Percentiles rank a stretch among this genome's conserved stretches.
Conservation (phyloP, 2,329 filamentous ascomycete species). For the Sporothrix schenckii region DNA sequence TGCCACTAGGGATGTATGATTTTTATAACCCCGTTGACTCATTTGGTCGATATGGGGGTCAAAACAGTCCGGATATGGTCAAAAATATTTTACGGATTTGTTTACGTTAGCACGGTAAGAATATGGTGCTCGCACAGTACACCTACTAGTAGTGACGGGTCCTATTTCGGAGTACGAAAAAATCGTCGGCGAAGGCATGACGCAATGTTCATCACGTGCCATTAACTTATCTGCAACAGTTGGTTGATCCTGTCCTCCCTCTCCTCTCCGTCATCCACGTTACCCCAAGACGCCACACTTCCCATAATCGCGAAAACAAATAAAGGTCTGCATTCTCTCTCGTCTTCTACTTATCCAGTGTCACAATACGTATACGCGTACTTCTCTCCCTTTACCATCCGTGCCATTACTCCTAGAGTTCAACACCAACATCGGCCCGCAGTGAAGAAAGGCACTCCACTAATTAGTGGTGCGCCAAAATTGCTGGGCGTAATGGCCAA, state of each 20-base stretch:
- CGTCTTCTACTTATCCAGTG: background rate
- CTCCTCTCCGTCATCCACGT: background rate
- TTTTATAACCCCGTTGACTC: constrained; percentile 6
- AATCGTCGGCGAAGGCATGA: too few species aligned
- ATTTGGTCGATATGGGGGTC: background rate
- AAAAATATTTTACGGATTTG: constrained; percentile 3
- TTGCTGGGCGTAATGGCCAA: constrained; percentile 46
- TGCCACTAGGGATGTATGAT: background rate
- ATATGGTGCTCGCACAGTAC: background rate
- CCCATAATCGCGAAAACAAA: background rate
- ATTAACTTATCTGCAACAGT: background rate
- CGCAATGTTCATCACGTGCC: background rate
- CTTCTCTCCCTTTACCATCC: background rate
- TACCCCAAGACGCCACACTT: background rate
- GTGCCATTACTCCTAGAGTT: background rate
- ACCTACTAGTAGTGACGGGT: background rate
- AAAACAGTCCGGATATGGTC: background rate
- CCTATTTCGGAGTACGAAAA: background rate
- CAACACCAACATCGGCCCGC: background rate
- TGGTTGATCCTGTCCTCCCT: background rate
- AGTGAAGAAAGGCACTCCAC: constrained; percentile 8
- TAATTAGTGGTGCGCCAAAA: background rate
- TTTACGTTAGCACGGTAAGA: background rate
- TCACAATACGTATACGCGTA: too few species aligned
- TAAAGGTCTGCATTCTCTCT: background rate